These are phyloP conservation scores for Oidiodendron maius DNA, from an alignment of 495 filamentous ascomycete species.

Conservation along the genomic window DNA sequence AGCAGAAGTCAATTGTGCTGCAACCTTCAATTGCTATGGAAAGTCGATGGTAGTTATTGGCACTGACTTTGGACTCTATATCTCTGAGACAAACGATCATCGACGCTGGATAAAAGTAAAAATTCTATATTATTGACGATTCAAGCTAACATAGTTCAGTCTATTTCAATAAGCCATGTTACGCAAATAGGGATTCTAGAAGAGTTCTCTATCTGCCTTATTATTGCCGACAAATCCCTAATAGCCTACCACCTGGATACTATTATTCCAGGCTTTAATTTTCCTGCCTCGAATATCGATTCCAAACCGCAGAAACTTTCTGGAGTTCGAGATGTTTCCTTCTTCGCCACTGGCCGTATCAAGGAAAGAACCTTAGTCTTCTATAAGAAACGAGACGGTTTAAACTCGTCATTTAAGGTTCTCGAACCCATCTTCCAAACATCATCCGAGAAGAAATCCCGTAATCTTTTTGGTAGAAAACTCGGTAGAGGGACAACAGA, in stretches of 20 bases:
- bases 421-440: constrained; percentile 94
- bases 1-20: constrained; percentile 89
- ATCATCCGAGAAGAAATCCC: constrained; percentile 65
- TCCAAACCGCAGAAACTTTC: constrained; percentile 87
- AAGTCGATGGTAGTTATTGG: constrained; percentile 90
- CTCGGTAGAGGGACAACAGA: constrained; percentile 64
- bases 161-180: constrained; percentile 67
- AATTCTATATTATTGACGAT: constrained; percentile 4
- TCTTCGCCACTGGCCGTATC: constrained; percentile 93
- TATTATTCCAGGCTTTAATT: constrained; percentile 68
- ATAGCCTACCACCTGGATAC: constrained; percentile 94
- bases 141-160: constrained; percentile 31
- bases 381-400: constrained; percentile 91
- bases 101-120: constrained; percentile 81
- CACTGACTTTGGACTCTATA: constrained; percentile 89
- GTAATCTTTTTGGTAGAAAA: constrained; percentile 57
- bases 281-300: constrained; percentile 55
- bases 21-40: constrained; percentile 74
- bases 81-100: constrained; percentile 77
- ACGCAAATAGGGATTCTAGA: constrained; percentile 93
- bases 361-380: constrained; percentile 92
- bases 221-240: constrained; percentile 84
- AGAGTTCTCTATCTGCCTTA: constrained; percentile 86
- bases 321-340: constrained; percentile 81
- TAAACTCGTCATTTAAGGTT: constrained; percentile 91